Conservation (phyloP, 2,329 filamentous ascomycete genomes). For the Ophiostoma sp. region DNA sequence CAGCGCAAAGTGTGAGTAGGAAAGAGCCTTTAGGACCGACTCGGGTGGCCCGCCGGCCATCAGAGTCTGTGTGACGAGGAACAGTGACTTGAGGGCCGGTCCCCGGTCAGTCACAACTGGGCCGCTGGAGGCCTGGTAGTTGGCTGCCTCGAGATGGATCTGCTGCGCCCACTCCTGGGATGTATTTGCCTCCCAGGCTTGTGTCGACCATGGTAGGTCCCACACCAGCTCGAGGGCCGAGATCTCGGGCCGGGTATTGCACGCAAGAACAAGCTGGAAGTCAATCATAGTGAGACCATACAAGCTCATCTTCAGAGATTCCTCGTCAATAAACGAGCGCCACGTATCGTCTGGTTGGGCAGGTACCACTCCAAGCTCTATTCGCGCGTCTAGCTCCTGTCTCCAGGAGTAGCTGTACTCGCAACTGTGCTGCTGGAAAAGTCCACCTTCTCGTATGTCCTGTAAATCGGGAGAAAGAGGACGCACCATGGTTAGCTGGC, state of each 20-base stretch:
- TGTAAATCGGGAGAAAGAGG: too few relatives aligned
- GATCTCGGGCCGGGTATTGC: constrained; percentile 20
- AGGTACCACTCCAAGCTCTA: background rate
- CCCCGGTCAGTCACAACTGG: constrained; percentile 14
- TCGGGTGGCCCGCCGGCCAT: constrained; percentile 13
- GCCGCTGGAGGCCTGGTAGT: constrained; percentile 8
- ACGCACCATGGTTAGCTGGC: too few relatives aligned
- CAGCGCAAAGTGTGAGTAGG: constrained; percentile 16
- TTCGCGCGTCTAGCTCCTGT: constrained; percentile 15
- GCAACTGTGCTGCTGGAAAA: constrained; percentile 18
- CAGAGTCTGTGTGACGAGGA: constrained; percentile 17
- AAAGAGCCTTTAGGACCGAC: constrained; percentile 3
- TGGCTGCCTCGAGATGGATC: constrained; percentile 12
- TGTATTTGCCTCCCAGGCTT: constrained; percentile 16
- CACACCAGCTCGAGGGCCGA: constrained; percentile 19
- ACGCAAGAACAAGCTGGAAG: constrained; percentile 18
- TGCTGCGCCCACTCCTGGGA: constrained; percentile 14
- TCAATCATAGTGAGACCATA: constrained; percentile 17
- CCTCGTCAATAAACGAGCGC: constrained; percentile 19
- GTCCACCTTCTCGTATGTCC: constrained; percentile 16
- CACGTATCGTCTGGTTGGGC: constrained; percentile 12
- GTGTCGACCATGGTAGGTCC: constrained; percentile 19
- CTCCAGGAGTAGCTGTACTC: constrained; percentile 16
- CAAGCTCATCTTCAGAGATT: constrained; percentile 18
- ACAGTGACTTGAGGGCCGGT: constrained; percentile 13